Percentiles rank a stretch among this genome's conserved stretches.
Conservation (phyloP, 768 basidiomycete genomes). For the Boletus bicolor region DNA sequence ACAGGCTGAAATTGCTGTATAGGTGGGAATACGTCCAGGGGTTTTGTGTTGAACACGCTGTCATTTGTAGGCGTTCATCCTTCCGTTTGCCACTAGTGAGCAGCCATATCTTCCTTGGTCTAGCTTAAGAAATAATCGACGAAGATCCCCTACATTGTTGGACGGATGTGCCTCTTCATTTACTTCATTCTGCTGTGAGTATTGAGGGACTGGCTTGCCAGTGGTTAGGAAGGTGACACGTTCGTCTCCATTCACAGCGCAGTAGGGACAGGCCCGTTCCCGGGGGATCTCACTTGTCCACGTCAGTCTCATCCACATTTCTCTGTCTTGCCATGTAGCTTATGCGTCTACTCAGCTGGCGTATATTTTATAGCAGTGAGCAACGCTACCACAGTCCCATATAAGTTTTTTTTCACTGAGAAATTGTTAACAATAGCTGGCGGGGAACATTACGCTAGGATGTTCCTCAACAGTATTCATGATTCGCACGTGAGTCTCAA, state of each 20-base stretch:
- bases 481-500: background rate
- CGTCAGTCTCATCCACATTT: slow-evolving; percentile 13
- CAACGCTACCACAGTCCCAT: background rate
- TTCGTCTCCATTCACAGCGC: slow-evolving; percentile 6
- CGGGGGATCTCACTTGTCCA: background rate
- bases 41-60: slow-evolving; percentile 11
- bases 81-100: slow-evolving; percentile 24
- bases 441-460: slow-evolving; percentile 5
- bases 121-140: background rate
- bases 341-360: slow-evolving; percentile 5
- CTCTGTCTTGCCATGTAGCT: background rate
- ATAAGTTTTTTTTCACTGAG: background rate
- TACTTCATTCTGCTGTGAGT: too few species aligned
- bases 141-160: slow-evolving; percentile 8
- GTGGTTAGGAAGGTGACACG: background rate
- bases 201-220: background rate
- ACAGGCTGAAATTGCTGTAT: background rate
- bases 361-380: slow-evolving; percentile 4
- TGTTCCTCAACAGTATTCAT: slow-evolving; percentile 17
- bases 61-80: slow-evolving; percentile 13
- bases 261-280: background rate
- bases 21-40: slow-evolving; percentile 27
- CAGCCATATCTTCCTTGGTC: background rate
- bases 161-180: too few species aligned
- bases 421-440: background rate